Evolutionary conservation across 2,329 filamentous ascomycete genomes (phyloP), one percentile per base, ranked within the genome.

Genomic region (Botrytis fragariae): DNA sequence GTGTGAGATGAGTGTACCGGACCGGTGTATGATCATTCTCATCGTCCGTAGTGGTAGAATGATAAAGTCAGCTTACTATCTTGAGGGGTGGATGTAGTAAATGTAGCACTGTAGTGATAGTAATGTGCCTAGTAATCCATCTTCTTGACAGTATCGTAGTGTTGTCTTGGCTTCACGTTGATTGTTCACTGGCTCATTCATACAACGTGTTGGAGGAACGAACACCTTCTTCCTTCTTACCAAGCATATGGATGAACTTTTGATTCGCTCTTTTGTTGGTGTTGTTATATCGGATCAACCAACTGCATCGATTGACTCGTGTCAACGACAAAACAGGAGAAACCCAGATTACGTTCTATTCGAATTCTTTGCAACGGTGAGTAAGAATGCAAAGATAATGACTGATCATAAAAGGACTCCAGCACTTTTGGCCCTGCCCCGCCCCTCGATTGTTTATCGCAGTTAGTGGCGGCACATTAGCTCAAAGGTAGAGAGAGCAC

Each of bases 381-480:
- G 64, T 0, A 9, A 8, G 51, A 57, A 29, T 9, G 3, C 51
- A 57, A 42, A 32, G 35, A 57, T 39, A 7, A 54, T 68, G 22
- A 42, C n/a, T 20, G n/a, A 10, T 37, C 25, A 32, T 18, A 62
- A n/a, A 35, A 32, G 57, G 57, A 57, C 16, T 57, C 35, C 25
- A 39, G 22, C 9, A 7, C 64, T 37, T 29, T 39, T 16, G 29
- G 39, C 57, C 69, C 69, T 29, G 57, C 48, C 69, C 69, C 42
- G 57, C 57, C 42, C 44, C 69, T 63, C 42, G 57, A 71, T 62
- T 63, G 59, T 57, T 63, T 71, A 71, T 71, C 69, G 69, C 57
- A 61, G 54, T 42, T 62, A 48, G 68, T 22, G 39, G 54, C 45
- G 32, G 63, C 63, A 67, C 32, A 39, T 51, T 65, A 67, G 45